Evolutionary conservation across 2,329 filamentous ascomycete genomes (phyloP), one percentile per base, ranked within the genome.

Genomic region (Fusarium aywerte): DNA sequence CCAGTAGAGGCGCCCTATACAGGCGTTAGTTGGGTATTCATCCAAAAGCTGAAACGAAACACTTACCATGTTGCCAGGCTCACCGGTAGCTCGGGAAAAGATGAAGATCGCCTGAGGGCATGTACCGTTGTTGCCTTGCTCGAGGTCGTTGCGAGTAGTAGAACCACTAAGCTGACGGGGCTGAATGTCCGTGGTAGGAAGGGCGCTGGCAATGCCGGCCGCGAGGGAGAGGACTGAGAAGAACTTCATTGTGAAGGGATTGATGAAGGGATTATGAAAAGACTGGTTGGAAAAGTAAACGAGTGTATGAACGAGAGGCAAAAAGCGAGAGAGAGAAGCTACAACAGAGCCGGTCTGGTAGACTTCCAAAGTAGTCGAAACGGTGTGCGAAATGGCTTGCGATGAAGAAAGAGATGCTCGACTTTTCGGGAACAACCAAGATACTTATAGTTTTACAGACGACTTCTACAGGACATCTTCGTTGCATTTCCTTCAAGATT

Each of bases 21-120:
- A 3, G 10, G 1, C 8, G 32, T 49, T 16, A 49, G 13, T 16
- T 2, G 7, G 2, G 5, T 4, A 1, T 5, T 16, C 4, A 15
- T 16, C 31, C 31, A 20, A 5, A 12, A 4, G 3, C 1, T 9
- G 4, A 3, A 20, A 15, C 12, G 5, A 5, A 25, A 4, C 3
- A 15, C 45, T 49, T 20, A 27, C 45, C 45, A 49, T 49, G 7
- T 58, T 58, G 1, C 56, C 56, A 3, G 40, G 56, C 11, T 58
- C 56, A 1, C 39, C 36, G 1, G 52, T 58, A 2, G 52, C 56
- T 3, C 56, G 39, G 2, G 52, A 32, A 10, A 58, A 58, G 33
- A 58, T 58, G 12, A 58, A 16, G 4, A 58, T 58, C 5, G 56
- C 39, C 16, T 56, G n/a, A 7, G 56, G 56, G 3, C 56, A 58